These are phyloP conservation scores for Eucalyptus curtisii DNA, from an alignment of 345 rosid genomes.

Conservation along the genomic window DNA sequence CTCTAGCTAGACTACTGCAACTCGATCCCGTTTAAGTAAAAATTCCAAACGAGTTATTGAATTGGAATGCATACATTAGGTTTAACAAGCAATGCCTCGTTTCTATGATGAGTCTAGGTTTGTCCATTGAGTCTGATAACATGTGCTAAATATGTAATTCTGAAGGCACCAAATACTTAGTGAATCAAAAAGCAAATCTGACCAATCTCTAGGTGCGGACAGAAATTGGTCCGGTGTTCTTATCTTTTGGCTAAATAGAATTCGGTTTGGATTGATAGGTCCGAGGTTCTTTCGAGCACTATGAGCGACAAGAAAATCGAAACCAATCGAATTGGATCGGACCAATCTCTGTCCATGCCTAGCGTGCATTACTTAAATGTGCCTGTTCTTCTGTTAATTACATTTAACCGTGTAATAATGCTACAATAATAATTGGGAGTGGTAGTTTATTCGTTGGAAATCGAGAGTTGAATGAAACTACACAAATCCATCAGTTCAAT, in stretches of 20 bases:
- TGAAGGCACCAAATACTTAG: background rate
- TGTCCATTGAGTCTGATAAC: background rate
- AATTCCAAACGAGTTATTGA: too few species aligned
- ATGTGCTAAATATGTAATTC: background rate
- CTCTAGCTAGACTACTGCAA: background rate
- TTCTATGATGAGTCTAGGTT: background rate
- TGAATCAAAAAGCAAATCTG: background rate
- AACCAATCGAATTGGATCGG: background rate
- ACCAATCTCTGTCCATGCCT: fast-evolving
- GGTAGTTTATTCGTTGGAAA: background rate
- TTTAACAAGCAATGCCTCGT: background rate
- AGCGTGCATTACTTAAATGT: background rate
- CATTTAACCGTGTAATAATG: background rate
- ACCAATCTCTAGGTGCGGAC: too few species aligned
- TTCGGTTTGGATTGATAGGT: background rate
- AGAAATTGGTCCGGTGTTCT: background rate
- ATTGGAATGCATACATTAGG: background rate
- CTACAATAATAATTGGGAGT: background rate
- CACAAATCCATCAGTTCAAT: background rate
- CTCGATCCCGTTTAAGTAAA: background rate
- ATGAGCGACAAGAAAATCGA: background rate
- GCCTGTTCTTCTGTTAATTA: background rate
- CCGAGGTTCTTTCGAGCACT: fast-evolving
- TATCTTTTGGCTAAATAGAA: background rate
- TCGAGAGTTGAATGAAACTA: background rate